Percentiles rank a stretch among this genome's conserved stretches.
phyloP scores from a whole-genome alignment of 2,329 filamentous ascomycete genomes.

The Claviceps africana region DNA sequence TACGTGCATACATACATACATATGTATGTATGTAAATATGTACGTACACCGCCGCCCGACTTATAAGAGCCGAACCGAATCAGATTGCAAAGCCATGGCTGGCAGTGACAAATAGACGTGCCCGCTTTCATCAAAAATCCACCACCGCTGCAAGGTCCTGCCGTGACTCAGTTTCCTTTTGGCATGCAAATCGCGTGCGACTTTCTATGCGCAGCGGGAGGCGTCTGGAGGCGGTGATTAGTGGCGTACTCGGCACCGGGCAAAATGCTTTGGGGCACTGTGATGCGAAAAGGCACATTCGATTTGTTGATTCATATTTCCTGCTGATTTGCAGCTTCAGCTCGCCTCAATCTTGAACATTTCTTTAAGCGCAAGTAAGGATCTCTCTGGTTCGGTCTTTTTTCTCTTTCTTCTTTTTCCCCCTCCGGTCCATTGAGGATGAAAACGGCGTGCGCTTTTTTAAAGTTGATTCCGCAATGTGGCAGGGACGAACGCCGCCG shows the following conservation, averaged over 20 bases:
- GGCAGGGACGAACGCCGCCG: background rate
- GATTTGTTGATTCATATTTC: background rate
- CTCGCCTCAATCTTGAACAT: background rate
- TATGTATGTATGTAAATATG: no score
- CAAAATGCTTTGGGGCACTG: background rate
- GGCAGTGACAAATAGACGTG: background rate
- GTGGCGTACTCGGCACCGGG: background rate
- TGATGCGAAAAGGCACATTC: background rate
- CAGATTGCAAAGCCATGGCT: background rate
- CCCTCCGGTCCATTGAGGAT: background rate
- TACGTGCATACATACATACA: no score
- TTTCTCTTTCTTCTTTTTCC: no score
- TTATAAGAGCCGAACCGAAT: background rate
- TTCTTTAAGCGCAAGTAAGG: background rate
- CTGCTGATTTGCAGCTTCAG: background rate
- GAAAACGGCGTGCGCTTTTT: background rate
- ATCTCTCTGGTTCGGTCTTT: no score
- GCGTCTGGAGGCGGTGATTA: background rate
- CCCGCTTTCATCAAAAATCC: background rate
- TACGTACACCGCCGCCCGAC: background rate
- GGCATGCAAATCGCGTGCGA: background rate
- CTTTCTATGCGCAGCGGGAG: background rate
- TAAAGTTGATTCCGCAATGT: background rate
- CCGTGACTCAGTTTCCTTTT: background rate
- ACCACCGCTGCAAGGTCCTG: background rate